phyloP scores from a whole-genome alignment of 2,329 filamentous ascomycete genomes.

The Nemania abortiva region DNA sequence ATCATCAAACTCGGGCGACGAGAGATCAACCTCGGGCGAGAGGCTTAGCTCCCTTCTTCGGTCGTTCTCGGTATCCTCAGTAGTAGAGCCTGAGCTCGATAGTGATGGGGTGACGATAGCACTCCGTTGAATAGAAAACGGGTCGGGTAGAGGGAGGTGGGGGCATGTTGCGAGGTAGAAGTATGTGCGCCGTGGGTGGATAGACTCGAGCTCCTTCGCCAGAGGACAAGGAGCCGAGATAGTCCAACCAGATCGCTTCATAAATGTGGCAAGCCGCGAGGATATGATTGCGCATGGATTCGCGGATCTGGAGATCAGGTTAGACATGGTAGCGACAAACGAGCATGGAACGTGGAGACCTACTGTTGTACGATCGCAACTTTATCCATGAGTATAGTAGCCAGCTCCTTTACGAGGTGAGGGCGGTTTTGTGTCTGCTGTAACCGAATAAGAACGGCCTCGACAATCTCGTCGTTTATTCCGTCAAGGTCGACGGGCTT shows the following conservation, averaged over 20 bases:
- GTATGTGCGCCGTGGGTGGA: slow-evolving; percentile 94
- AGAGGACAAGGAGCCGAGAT: slow-evolving; percentile 84
- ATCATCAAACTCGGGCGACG: slow-evolving; percentile 86
- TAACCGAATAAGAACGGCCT: slow-evolving; percentile 87
- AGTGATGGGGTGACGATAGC: slow-evolving; percentile 86
- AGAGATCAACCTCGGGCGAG: slow-evolving; percentile 93
- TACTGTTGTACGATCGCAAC: slow-evolving; percentile 93
- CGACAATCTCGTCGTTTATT: slow-evolving; percentile 95
- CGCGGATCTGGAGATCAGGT: slow-evolving; percentile 75
- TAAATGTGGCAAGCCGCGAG: slow-evolving; percentile 87
- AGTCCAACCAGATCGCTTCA: slow-evolving; percentile 87
- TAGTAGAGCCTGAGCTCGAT: slow-evolving; percentile 75
- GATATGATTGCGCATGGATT: slow-evolving; percentile 97
- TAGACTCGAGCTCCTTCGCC: slow-evolving; percentile 90
- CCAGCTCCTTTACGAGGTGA: slow-evolving; percentile 94
- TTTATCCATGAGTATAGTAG: slow-evolving; percentile 78
- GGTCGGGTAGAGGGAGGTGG: slow-evolving; percentile 82
- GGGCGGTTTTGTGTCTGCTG: slow-evolving; percentile 92
- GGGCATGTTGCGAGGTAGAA: slow-evolving; percentile 94
- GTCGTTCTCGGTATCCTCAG: slow-evolving; percentile 79
- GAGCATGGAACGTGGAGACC: slow-evolving; percentile 52
- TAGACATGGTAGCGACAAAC: slow-evolving; percentile 37
- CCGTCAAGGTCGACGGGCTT: slow-evolving; percentile 80
- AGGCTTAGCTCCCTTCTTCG: slow-evolving; percentile 79
- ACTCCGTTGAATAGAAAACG: slow-evolving; percentile 58